Conservation (phyloP, 2,329 filamentous ascomycete species). For the Alternaria viburni region DNA sequence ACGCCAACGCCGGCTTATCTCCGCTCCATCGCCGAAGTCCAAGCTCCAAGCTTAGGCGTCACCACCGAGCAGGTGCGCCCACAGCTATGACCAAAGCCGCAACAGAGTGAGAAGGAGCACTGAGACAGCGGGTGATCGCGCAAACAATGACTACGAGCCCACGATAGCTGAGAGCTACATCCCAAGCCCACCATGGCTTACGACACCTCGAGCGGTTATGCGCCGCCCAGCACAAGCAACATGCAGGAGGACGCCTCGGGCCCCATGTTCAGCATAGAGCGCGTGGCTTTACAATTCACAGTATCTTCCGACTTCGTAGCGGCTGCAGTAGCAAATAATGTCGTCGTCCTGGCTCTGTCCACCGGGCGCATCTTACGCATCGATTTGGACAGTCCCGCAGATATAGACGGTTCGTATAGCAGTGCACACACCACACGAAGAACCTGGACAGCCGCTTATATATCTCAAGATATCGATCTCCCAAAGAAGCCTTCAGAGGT, state of each 20-base stretch:
- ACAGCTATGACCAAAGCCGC: conserved; percentile 4
- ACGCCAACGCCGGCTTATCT: conserved; percentile 9
- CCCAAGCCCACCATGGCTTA: conserved; percentile 65
- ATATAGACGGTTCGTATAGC: conserved; percentile 72
- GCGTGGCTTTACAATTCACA: conserved; percentile 90
- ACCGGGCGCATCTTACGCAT: conserved; percentile 93
- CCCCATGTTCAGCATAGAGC: conserved; percentile 94
- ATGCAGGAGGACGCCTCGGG: conserved; percentile 66
- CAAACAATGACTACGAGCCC: conserved; percentile 20
- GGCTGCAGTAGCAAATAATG: conserved; percentile 96
- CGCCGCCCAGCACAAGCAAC: conserved; percentile 68
- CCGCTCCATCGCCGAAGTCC: conserved; percentile 11
- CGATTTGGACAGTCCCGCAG: conserved; percentile 88
- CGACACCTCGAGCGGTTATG: conserved; percentile 74
- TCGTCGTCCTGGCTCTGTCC: conserved; percentile 87
- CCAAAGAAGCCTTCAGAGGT: conserved; percentile 91
- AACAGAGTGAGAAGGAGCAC: background rate
- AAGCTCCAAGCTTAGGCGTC: conserved; percentile 13
- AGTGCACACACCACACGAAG: background rate
- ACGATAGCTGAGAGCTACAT: conserved; percentile 17
- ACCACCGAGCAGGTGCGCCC: conserved; percentile 1
- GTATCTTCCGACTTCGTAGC: conserved; percentile 95
- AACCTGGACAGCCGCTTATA: conserved; percentile 15
- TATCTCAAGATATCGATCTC: conserved; percentile 82
- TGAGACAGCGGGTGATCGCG: conserved; percentile 13